These are phyloP conservation scores for Leucosporidium scottii DNA, from an alignment of 768 basidiomycete genomes.

Conservation along the genomic window DNA sequence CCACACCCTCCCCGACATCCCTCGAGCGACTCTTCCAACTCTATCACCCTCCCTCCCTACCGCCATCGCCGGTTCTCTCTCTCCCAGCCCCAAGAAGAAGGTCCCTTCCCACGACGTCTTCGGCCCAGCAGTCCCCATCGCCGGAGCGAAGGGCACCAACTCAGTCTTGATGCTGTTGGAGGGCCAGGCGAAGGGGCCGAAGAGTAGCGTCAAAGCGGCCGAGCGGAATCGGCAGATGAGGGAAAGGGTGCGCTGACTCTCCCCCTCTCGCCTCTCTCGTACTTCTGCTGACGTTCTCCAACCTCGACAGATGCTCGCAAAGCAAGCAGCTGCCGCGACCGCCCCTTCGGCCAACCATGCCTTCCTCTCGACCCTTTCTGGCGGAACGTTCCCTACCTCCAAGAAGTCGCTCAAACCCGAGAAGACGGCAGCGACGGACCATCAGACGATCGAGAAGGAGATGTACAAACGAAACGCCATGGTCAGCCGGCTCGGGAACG, in stretches of 20 bases:
- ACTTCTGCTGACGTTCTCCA: no score
- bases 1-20: constrained; percentile 2
- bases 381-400: constrained; percentile 19
- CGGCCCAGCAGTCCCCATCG: constrained; percentile 13
- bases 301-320: no score
- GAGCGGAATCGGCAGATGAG: constrained; percentile 13
- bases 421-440: not conserved
- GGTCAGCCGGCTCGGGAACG: constrained; percentile 26
- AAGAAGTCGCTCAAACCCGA: constrained; percentile 25
- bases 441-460: constrained; percentile 2
- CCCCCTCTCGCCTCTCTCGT: not conserved
- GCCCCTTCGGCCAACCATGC: constrained; percentile 17
- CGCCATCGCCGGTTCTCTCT: constrained; percentile 14
- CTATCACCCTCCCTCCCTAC: constrained; percentile 18
- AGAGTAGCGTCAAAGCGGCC: constrained; percentile 2
- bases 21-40: constrained; percentile 15
- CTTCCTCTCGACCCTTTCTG: constrained; percentile 15
- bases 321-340: no score
- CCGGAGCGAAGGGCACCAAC: constrained; percentile 6
- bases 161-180: constrained; percentile 13
- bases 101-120: constrained; percentile 2
- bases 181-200: constrained; percentile 7
- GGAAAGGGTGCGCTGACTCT: constrained; percentile 7
- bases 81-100: constrained; percentile 13
- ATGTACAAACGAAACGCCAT: constrained; percentile 26